Base-by-base conservation (phyloP, 805 yeast species). In the Saccharomycopsis microspora region DNA sequence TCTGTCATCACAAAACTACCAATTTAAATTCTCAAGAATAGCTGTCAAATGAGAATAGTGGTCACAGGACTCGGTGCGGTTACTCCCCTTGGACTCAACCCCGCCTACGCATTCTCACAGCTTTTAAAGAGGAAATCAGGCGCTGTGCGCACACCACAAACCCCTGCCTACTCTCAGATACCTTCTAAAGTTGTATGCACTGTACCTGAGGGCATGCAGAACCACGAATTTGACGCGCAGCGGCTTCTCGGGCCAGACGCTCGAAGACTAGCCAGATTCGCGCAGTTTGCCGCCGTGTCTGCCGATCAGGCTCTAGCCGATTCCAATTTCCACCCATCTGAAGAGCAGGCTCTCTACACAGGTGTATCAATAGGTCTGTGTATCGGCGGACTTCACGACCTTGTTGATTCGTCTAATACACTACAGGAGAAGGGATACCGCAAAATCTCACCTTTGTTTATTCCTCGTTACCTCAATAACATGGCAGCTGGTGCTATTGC, bases 401-500 rank as follows among this genome's bases (percentile, higher is more conserved):
- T 76, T 0, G 78, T 78, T 57, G 82, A 76, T 3, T 85, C 82
- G 56, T 63, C 86, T 1, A 70, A 76, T 9, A 67, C 70, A 1
- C 76, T 76, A 51, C 57, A 62, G 19, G 54, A 58, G 3, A 64
- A 67, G 5, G 83, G 84, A 0, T 83, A 82, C 60, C 75, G 80
- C 50, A 78, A 77, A 54, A 79, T 88, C 3, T 84, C 86, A 43
- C 98, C 98, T 1, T 61, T 88, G 48, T 84, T 90, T 61, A 79
- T 93, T 4, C 97, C 98, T 0, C 78, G 75, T 55, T 64, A 90
- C 43, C 68, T 93, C 38, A 75, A 85, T 37, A 93, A 93, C 60
- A 93, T 93, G 97, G 96, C 96, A 0, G 87, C 89, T 0, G 97
- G 97, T 3, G 80, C 87, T 51, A 76, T 93, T 5, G 82, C 96